Conservation (phyloP, 495 filamentous ascomycete genomes). For the Hyaloscypha variabilis region DNA sequence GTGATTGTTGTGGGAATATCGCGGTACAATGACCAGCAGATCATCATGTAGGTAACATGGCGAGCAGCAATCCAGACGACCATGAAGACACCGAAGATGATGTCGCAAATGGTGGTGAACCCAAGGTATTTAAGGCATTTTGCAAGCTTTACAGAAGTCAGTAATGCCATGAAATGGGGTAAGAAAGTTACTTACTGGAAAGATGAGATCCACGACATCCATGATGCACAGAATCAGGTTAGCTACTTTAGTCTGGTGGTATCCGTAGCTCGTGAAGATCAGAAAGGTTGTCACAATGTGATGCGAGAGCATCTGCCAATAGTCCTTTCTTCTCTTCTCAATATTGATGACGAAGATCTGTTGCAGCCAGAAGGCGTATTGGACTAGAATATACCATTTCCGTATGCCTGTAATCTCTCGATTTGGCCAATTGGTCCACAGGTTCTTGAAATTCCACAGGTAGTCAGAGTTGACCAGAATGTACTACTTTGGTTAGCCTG, state of each 20-base stretch:
- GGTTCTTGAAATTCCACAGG: conserved; percentile 72
- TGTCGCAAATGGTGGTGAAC: conserved; percentile 74
- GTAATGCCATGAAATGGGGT: neutral
- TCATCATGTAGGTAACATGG: conserved; percentile 75
- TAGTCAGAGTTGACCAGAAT: conserved; percentile 76
- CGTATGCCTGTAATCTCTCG: conserved; percentile 70
- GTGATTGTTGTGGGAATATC: conserved; percentile 64
- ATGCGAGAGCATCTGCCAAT: conserved; percentile 94
- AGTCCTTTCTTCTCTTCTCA: conserved; percentile 90
- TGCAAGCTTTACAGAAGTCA: conserved; percentile 61
- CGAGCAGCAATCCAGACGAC: conserved; percentile 81
- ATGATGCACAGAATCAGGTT: conserved; percentile 89
- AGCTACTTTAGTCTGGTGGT: conserved; percentile 81
- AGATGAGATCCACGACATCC: conserved; percentile 88
- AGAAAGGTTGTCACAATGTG: conserved; percentile 87
- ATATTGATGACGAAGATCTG: conserved; percentile 94
- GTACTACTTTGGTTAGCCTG: conserved; percentile 57
- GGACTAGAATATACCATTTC: conserved; percentile 91
- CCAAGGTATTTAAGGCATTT: conserved; percentile 93
- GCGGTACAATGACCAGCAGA: conserved; percentile 81
- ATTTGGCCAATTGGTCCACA: conserved; percentile 85
- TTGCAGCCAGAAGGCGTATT: conserved; percentile 92
- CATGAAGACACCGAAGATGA: conserved; percentile 86
- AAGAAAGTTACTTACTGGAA: conserved; percentile 69
- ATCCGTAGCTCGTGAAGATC: conserved; percentile 79